A percentile compares a stretch with the other conserved stretches of the same genome.
phyloP scores from a whole-genome alignment of 148 eudicot genomes.

The Pharnaceum exiguum region DNA sequence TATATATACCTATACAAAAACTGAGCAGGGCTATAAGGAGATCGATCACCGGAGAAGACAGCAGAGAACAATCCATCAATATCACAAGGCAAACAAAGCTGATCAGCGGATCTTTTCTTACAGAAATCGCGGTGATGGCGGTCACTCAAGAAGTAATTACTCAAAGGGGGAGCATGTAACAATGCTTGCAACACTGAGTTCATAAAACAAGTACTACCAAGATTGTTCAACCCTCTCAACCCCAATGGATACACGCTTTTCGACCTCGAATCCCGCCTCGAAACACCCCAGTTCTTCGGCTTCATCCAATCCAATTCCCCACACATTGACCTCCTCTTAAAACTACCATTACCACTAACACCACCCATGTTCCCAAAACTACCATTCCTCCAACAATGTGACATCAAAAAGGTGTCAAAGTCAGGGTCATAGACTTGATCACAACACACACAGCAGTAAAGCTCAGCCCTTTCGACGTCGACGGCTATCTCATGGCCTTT shows the following conservation, averaged over 20 bases:
- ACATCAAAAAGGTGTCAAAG: slow-evolving; percentile 48
- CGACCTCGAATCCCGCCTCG: slow-evolving; percentile 29
- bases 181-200: slow-evolving; percentile 68
- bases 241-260: slow-evolving; percentile 47
- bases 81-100: slow-evolving; percentile 62
- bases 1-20: slow-evolving; percentile 54
- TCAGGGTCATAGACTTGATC: slow-evolving; percentile 74
- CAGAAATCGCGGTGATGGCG: slow-evolving; percentile 45
- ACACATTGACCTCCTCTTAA: slow-evolving; percentile 8
- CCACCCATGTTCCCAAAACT: background rate
- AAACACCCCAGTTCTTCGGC: slow-evolving; percentile 19
- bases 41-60: slow-evolving; percentile 52
- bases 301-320: slow-evolving; percentile 24
- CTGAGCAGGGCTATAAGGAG: slow-evolving; percentile 63
- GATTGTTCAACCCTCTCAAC: slow-evolving; percentile 59
- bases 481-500: slow-evolving; percentile 50
- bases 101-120: slow-evolving; percentile 32
- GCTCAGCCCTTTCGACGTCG: slow-evolving; percentile 52
- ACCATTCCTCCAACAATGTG: slow-evolving; percentile 24
- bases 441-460: slow-evolving; percentile 49
- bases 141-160: slow-evolving; percentile 59
- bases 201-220: slow-evolving; percentile 75
- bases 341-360: background rate
- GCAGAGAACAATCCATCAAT: slow-evolving; percentile 56
- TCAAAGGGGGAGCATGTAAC: slow-evolving; percentile 61